Evolutionary conservation across 2,329 filamentous ascomycete genomes (phyloP), one percentile per base, ranked within the genome.

Genomic region (Corinectria fuckeliana): DNA sequence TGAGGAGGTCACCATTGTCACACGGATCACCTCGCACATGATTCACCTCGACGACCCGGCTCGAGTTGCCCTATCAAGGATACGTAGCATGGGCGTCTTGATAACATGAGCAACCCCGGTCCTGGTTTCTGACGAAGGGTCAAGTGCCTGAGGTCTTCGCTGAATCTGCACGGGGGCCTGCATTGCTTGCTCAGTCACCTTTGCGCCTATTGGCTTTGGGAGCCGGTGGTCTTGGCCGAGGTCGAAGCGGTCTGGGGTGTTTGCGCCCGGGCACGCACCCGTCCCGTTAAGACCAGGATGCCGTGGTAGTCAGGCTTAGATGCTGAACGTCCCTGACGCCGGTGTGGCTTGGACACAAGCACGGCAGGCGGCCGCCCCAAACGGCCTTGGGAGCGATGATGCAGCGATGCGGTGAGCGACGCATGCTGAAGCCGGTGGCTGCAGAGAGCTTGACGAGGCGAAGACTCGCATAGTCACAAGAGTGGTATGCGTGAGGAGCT

Each of bases 1-100:
- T 25, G 16, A 42, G 14, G 26, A 30, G 18, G n/a, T 47, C 41
- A 36, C 14, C 21, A 10, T 23, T 26, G 26, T 38, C 16, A n/a
- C 42, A 14, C 23, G 42, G 10, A 16, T 16, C 36, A 58, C 50
- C 44, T 52, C 34, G 25, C 34, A 49, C 56, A 49, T 36, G 26
- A 16, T 21, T 50, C 36, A 49, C 28, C 21, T 34, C 18, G 18
- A 48, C 44, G 47, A 23, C 16, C 21, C 44, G 50, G 50, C 36
- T 54, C 41, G 47, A 42, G n/a, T 36, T 58, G 49, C 56, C 56
- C 23, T 10, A 34, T 49, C 30, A 39, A 21, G 25, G 18, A 9
- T 10, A 20, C 13, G 23, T 28, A 13, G n/a, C 3, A 21, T 23
- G n/a, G 47, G n/a, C 5, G 30, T 26, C 42, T 23, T 13, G 5